Evolutionary conservation across 202 grass and related monocot genomes (phyloP), one percentile per base, ranked within the genome.

Genomic region (Hordeum pubiflorum): DNA sequence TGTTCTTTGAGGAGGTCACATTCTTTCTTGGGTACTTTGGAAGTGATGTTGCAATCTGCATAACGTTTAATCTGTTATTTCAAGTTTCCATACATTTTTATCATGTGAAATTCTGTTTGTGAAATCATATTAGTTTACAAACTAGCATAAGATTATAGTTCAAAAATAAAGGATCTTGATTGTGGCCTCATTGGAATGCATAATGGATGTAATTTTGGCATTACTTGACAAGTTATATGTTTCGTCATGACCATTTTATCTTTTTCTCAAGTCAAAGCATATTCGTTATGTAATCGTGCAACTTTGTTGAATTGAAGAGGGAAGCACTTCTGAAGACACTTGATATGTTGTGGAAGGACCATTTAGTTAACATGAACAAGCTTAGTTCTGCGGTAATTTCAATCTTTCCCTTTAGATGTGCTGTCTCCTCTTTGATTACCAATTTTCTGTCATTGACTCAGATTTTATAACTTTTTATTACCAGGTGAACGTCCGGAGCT

Each of bases 311-410:
- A 85, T 73, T 85, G 64, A 82, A 98, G 96, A 87, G 92, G 76
- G 92, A 98, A 75, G 80, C 88, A 83, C 93, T 93, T 79, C 75
- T 98, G 61, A 98, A 95, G 92, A 91, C 92, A 26, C 89, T 98
- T 64, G 92, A 98, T 87, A 73, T 40, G 20, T 81, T 93, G 23
- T 95, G 92, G 90, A 98, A 88, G 87, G 90, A 98, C 81, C 96
- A 98, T 91, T 85, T 98, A 83, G 86, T 98, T 78, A 98, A 98
- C 78, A 98, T 98, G 90, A 95, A 98, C 83, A 92, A 91, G 65
- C 92, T 99, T 85, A 98, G 96, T 89, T 98, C 90, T 59, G 90
- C 96, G 33, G 90, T 95, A 93, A 89, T 31, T 39, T 57, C 7
- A 77, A 9, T 71, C 38, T 84, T 65, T 27, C 33, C 33, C 20